These are phyloP conservation scores for Beauveria sp. DNA, from an alignment of 2,329 filamentous ascomycete genomes.

Conservation along the genomic window DNA sequence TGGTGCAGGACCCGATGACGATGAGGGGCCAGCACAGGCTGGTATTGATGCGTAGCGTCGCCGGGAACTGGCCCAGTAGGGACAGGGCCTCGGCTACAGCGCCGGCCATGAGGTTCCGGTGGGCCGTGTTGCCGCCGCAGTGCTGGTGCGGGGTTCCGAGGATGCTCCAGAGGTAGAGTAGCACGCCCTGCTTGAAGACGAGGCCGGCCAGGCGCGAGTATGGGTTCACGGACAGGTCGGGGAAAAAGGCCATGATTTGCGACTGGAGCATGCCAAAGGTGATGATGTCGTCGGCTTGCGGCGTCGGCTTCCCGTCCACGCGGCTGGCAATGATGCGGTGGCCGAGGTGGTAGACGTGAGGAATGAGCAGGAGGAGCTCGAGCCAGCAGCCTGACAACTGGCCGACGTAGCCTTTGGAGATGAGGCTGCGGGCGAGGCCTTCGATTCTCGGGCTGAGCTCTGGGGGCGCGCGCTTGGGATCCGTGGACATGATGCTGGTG, in stretches of 20 bases:
- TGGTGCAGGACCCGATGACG: slow-evolving; percentile 30
- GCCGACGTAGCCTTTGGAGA: slow-evolving; percentile 26
- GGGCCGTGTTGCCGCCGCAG: slow-evolving; percentile 15
- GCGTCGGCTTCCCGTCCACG: slow-evolving; percentile 13
- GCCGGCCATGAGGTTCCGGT: slow-evolving; percentile 20
- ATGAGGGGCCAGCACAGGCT: slow-evolving; percentile 33
- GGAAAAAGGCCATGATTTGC: slow-evolving; percentile 33
- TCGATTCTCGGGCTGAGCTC: slow-evolving; percentile 25
- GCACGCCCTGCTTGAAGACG: slow-evolving; percentile 37
- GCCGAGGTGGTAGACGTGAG: slow-evolving; percentile 35
- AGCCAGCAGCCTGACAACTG: slow-evolving; percentile 33
- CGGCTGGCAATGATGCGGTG: slow-evolving; percentile 29
- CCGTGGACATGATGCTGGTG: slow-evolving; percentile 39
- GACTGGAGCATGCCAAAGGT: slow-evolving; percentile 35
- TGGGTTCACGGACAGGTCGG: slow-evolving; percentile 25
- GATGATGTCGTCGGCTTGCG: slow-evolving; percentile 33
- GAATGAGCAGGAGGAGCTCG: slow-evolving; percentile 29
- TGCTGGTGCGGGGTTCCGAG: slow-evolving; percentile 22
- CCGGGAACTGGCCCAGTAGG: slow-evolving; percentile 25
- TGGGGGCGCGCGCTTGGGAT: slow-evolving; percentile 23
- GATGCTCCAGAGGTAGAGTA: slow-evolving; percentile 34
- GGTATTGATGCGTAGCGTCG: slow-evolving; percentile 29
- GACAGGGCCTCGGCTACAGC: slow-evolving; percentile 25
- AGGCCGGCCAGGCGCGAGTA: slow-evolving; percentile 33
- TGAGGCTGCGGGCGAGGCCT: slow-evolving; percentile 21